These are phyloP conservation scores for Calonectria naviculata DNA, from an alignment of 2,329 filamentous ascomycete species.

Conservation along the genomic window DNA sequence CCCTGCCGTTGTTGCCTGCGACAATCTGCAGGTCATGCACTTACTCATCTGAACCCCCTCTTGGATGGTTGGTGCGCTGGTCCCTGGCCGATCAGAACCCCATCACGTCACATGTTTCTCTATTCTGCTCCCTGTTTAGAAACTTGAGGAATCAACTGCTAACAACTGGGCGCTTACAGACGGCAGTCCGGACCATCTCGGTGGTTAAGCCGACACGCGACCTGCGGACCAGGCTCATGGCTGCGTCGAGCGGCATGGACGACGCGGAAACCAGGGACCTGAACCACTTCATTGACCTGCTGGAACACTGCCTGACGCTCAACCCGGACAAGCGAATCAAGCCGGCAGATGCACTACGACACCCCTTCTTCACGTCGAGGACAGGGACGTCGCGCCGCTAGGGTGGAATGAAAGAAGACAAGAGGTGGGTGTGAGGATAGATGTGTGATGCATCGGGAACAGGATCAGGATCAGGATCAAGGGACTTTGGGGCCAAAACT, in stretches of 20 bases:
- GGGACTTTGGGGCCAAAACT: neutral
- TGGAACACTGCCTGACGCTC: constrained; percentile 88
- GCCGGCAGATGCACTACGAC: constrained; percentile 85
- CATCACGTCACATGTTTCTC: constrained; percentile 11
- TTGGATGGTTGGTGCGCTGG: constrained; percentile 23
- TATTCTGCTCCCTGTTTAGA: neutral
- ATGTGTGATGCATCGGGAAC: neutral
- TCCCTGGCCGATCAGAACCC: constrained; percentile 25
- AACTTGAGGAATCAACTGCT: constrained; percentile 26
- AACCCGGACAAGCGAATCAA: constrained; percentile 95
- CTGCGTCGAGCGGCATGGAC: constrained; percentile 78
- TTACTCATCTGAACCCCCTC: constrained; percentile 16
- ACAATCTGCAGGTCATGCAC: constrained; percentile 25
- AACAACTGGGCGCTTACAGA: constrained; percentile 56
- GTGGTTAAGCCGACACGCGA: constrained; percentile 83
- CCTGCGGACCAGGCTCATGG: constrained; percentile 82
- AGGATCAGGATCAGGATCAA: neutral
- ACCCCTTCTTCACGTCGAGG: constrained; percentile 80
- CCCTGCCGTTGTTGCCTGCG: constrained; percentile 18
- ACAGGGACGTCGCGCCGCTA: constrained; percentile 40
- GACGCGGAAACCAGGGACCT: constrained; percentile 82
- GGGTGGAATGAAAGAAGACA: constrained; percentile 5
- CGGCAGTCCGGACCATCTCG: constrained; percentile 73
- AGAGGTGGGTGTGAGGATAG: constrained; percentile 17
- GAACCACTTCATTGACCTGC: constrained; percentile 84